These are phyloP conservation scores for Gossypium schwendimanii DNA, from an alignment of 441 rosid species.

Conservation along the genomic window DNA sequence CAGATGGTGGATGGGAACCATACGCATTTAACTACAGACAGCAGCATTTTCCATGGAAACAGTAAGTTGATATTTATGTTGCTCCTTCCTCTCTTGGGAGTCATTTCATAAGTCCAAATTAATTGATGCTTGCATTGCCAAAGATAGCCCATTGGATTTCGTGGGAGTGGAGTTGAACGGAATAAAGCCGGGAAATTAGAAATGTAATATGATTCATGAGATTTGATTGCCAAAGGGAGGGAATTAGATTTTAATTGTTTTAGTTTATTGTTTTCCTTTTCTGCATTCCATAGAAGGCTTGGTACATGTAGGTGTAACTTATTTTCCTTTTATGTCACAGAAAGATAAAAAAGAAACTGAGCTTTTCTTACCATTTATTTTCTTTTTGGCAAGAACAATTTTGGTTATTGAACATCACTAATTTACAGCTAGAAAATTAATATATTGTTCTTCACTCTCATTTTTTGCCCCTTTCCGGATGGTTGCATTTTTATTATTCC, in stretches of 20 bases:
- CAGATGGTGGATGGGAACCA: constrained; percentile 70
- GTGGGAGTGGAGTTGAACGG: constrained; percentile 31
- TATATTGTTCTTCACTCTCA: background rate
- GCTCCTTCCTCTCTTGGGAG: constrained; percentile 8
- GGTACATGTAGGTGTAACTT: constrained; percentile 42
- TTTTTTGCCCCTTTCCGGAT: background rate
- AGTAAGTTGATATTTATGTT: constrained; percentile 18
- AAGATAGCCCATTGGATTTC: constrained; percentile 33
- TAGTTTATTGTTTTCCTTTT: constrained; percentile 21
- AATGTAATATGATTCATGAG: constrained; percentile 44
- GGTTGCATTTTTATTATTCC: background rate
- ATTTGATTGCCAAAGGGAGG: constrained; percentile 33
- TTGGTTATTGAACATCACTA: background rate
- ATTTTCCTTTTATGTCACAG: constrained; percentile 32
- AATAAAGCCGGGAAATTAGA: constrained; percentile 39
- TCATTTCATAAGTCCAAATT: constrained; percentile 19
- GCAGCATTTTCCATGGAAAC: constrained; percentile 75
- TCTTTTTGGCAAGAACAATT: background rate
- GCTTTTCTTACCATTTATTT: background rate
- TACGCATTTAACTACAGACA: constrained; percentile 37
- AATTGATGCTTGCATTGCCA: constrained; percentile 21
- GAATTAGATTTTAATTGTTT: constrained; percentile 34
- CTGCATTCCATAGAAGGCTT: constrained; percentile 36
- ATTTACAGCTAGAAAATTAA: background rate
- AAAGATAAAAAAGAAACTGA: constrained; percentile 25